These are phyloP conservation scores for Chrysoporthe austroafricana DNA, from an alignment of 2,329 filamentous ascomycete genomes.

Conservation along the genomic window DNA sequence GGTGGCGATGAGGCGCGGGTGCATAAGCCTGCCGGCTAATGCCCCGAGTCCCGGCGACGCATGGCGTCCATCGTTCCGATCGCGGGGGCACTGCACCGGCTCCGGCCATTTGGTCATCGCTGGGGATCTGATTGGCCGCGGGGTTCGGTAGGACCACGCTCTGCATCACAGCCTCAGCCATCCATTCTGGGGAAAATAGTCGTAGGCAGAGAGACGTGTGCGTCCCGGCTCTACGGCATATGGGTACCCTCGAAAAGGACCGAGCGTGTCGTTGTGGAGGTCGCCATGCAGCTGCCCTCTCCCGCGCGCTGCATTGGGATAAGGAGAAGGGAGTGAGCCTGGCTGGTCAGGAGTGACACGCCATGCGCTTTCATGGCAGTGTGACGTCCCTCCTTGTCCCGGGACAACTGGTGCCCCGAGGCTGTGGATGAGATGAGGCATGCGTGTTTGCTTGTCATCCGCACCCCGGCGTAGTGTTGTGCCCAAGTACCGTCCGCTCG, in stretches of 20 bases:
- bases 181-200: not conserved
- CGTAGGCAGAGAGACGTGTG: not conserved
- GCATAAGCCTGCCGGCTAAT: constrained; percentile 1
- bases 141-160: not conserved
- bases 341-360: not conserved
- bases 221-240: not conserved
- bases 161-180: not conserved
- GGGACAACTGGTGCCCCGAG: not conserved
- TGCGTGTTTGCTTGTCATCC: not conserved
- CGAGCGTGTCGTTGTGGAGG: too few species aligned
- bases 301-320: too few species aligned
- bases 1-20: too few species aligned
- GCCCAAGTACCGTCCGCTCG: not conserved
- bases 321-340: not conserved
- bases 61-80: not conserved
- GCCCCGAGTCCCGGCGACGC: not conserved
- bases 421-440: not conserved
- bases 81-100: not conserved
- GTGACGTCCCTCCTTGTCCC: not conserved
- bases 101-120: not conserved
- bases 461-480: not conserved
- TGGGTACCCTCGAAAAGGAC: not conserved
- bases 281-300: too few species aligned
- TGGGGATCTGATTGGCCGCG: not conserved
- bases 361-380: not conserved